These are phyloP conservation scores for Candida pseudofarinosa DNA, from an alignment of 805 yeast genomes.

Conservation along the genomic window DNA sequence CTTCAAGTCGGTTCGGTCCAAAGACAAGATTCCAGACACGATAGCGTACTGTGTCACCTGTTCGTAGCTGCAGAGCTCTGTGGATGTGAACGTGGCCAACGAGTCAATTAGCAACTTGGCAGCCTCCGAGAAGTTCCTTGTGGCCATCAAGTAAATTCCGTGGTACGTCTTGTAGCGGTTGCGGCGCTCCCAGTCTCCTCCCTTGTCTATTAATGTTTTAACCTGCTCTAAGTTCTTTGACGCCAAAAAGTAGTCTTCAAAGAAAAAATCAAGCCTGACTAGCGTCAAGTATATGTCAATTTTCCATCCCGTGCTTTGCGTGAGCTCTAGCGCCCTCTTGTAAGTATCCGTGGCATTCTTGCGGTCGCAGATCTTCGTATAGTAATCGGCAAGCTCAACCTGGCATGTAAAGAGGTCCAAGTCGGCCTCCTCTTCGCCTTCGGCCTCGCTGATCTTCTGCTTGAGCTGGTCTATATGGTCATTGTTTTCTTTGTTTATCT, in stretches of 20 bases:
- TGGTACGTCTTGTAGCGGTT: conserved; percentile 88
- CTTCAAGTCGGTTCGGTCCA: conserved; percentile 82
- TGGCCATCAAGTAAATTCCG: conserved; percentile 80
- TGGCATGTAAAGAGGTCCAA: conserved; percentile 73
- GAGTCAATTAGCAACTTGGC: conserved; percentile 83
- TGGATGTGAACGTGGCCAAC: conserved; percentile 90
- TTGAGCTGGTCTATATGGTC: conserved; percentile 50
- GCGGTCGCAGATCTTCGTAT: conserved; percentile 79
- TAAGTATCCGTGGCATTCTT: conserved; percentile 63
- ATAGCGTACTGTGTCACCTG: conserved; percentile 86
- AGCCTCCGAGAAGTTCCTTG: conserved; percentile 83
- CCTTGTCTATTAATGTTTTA: conserved; percentile 78
- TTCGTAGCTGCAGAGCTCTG: conserved; percentile 85
- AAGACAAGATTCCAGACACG: conserved; percentile 78
- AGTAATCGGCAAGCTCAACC: conserved; percentile 81
- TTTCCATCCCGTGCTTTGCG: conserved; percentile 85
- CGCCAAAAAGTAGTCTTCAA: conserved; percentile 67
- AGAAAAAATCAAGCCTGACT: conserved; percentile 86
- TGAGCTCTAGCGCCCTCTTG: conserved; percentile 67
- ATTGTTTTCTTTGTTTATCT: conserved; percentile 52
- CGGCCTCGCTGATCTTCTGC: conserved; percentile 48
- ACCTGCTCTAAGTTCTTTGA: conserved; percentile 71
- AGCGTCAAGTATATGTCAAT: conserved; percentile 83
- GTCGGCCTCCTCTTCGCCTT: conserved; percentile 80
- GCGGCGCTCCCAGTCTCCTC: conserved; percentile 99